A percentile compares a stretch with the other conserved stretches of the same genome.
These are phyloP conservation scores for Ephemerocybe angulata DNA, from an alignment of 768 basidiomycete species.

Conservation along the genomic window DNA sequence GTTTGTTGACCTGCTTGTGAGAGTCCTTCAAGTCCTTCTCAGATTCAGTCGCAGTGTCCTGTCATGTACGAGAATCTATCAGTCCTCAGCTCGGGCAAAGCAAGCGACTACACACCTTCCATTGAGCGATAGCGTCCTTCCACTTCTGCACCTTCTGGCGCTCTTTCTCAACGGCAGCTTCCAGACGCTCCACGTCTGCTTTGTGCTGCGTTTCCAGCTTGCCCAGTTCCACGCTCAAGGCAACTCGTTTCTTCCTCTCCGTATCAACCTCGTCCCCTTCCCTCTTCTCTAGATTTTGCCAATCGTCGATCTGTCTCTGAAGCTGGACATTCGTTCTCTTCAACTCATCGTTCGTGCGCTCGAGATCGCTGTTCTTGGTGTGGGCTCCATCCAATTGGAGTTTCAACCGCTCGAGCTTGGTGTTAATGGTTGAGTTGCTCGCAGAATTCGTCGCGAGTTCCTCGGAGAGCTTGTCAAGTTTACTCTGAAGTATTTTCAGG, in stretches of 20 bases:
- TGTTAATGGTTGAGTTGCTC: slow-evolving; percentile 39
- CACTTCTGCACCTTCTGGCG: slow-evolving; percentile 39
- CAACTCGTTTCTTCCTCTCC: slow-evolving; percentile 49
- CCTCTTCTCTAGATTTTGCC: slow-evolving; percentile 63
- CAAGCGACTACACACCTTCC: slow-evolving; percentile 38
- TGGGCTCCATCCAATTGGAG: slow-evolving; percentile 59
- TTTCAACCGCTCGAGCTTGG: slow-evolving; percentile 53
- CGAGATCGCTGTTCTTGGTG: slow-evolving; percentile 49
- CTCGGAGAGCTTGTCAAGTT: slow-evolving; percentile 41
- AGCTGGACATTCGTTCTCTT: slow-evolving; percentile 53
- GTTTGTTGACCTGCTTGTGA: slow-evolving; percentile 31
- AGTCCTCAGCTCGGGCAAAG: slow-evolving; percentile 1
- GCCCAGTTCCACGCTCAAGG: slow-evolving; percentile 53
- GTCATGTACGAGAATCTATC: not conserved
- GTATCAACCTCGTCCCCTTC: slow-evolving; percentile 57
- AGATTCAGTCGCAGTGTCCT: slow-evolving; percentile 39
- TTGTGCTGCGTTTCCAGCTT: slow-evolving; percentile 40
- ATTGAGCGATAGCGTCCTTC: slow-evolving; percentile 38
- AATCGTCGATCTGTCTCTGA: slow-evolving; percentile 62
- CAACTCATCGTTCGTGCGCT: slow-evolving; percentile 54
- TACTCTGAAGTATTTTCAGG: slow-evolving; percentile 27
- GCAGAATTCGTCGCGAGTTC: slow-evolving; percentile 48
- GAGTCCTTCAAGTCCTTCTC: slow-evolving; percentile 34
- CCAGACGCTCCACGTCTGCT: slow-evolving; percentile 32
- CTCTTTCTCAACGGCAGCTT: slow-evolving; percentile 39